Conservation (phyloP, 257 asterid species). For the Ballota nigra region DNA sequence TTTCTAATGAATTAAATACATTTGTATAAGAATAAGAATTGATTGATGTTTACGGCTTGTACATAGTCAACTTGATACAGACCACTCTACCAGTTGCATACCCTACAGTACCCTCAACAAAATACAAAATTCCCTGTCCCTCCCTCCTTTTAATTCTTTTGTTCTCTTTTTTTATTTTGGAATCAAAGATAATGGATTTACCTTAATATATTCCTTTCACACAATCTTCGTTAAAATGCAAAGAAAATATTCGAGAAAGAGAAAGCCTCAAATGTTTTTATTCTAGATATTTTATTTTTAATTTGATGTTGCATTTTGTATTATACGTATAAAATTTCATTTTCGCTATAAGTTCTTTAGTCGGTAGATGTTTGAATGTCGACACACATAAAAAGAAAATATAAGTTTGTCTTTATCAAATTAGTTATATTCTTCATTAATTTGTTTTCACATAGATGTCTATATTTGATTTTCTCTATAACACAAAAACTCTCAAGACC, state of each 20-base stretch:
- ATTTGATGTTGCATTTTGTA: background rate
- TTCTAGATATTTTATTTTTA: background rate
- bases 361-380: background rate
- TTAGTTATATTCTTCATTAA: too few species aligned
- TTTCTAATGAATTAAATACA: constrained; percentile 4
- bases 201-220: constrained; percentile 8
- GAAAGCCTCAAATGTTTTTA: background rate
- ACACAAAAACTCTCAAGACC: background rate
- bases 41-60: constrained; percentile 33
- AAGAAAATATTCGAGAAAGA: background rate
- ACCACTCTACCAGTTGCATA: background rate
- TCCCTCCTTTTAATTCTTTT: background rate
- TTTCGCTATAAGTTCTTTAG: background rate
- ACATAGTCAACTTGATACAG: constrained; percentile 35
- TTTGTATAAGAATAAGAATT: constrained; percentile 22
- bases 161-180: background rate
- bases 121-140: background rate
- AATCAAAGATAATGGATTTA: background rate
- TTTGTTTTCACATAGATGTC: background rate
- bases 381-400: background rate
- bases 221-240: background rate
- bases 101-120: constrained; percentile 4
- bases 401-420: background rate
- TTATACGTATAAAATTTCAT: background rate
- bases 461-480: too few species aligned